Percentiles rank a stretch among this genome's conserved stretches.
Evolutionary conservation across 768 basidiomycete genomes (phyloP).

Genomic region (Albatrellus ellisii): DNA sequence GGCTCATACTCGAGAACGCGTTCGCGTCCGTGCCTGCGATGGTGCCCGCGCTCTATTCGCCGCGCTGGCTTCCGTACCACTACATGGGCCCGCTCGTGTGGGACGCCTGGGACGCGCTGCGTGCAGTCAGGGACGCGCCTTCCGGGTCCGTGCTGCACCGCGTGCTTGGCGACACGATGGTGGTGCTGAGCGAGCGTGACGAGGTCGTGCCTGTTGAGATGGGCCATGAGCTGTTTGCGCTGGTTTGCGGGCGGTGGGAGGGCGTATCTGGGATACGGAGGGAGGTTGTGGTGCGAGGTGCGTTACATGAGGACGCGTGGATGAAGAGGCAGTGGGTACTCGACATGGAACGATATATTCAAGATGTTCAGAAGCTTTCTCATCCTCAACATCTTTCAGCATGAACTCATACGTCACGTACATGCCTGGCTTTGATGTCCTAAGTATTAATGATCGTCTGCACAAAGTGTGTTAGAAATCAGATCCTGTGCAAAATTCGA

Average conservation of each 20-base stretch:
- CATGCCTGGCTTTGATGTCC: too few species aligned
- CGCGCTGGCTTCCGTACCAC: conserved; percentile 35
- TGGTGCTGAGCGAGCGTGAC: conserved; percentile 30
- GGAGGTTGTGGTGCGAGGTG: conserved; percentile 19
- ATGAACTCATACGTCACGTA: too few species aligned
- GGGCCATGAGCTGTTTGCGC: conserved; percentile 20
- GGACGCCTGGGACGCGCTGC: conserved; percentile 34
- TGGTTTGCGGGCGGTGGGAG: not conserved
- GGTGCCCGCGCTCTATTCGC: conserved; percentile 33
- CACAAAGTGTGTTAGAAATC: too few species aligned
- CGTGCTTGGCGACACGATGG: conserved; percentile 18
- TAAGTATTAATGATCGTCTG: too few species aligned
- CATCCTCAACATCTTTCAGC: too few species aligned
- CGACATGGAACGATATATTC: conserved; percentile 18
- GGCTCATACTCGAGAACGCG: conserved; percentile 36
- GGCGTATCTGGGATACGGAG: not conserved
- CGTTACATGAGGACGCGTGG: conserved; percentile 29
- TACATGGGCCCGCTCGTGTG: conserved; percentile 30
- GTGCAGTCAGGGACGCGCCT: conserved; percentile 13
- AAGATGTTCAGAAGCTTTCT: too few species aligned
- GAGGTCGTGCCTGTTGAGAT: conserved; percentile 32
- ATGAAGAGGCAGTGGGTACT: conserved; percentile 18
- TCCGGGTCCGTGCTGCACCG: conserved; percentile 7
- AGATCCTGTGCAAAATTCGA: too few species aligned
- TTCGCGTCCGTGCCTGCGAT: conserved; percentile 33